Evolutionary conservation across 345 rosid species (phyloP), one percentile per base, ranked within the genome.

Genomic region (Clausena lansium): DNA sequence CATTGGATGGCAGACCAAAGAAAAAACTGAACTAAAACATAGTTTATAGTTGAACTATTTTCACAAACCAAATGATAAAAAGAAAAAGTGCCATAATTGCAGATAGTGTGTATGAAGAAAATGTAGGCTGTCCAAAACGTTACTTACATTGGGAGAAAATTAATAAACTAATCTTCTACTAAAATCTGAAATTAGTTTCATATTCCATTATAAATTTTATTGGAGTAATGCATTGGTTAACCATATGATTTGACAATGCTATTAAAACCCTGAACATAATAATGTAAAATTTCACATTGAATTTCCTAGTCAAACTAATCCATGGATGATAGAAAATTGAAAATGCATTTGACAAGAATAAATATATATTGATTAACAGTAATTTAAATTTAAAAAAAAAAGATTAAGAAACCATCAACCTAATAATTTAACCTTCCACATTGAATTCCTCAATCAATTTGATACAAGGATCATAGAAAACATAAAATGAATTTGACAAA

Each of bases 1-100:
- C 15, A 50, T 28, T 55, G 33, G 64, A 35, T 67, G 28, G 36
- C 60, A 55, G 50, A 38, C n/a, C 70, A 55, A 79, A 79, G 24
- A 58, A 69, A 74, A 19, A 55, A 67, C 60, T 52, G 7, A 59
- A 35, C 20, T 27, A 76, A 76, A 69, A 20, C 24, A 45, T 57
- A 50, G 28, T 30, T 57, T 17, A 45, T 13, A 11, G 50, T 45
- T 59, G 41, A 68, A 47, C 54, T 5, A n/a, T 71, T 47, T 50
- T 70, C 19, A 71, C 2, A 27, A 1, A n/a, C 32, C 5, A 38
- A 45, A 36, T 61, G 3, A 27, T 13, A 19, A 11, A 74, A 4
- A 17, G 15, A 27, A 41, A 73, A 17, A 59, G 36, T 59, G 19
- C 27, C 30, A 28, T 9, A 39, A 22, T 55, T 32, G 63, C 28